phyloP scores from a whole-genome alignment of 176 grass and related monocot species.

The Chloris gayana region DNA sequence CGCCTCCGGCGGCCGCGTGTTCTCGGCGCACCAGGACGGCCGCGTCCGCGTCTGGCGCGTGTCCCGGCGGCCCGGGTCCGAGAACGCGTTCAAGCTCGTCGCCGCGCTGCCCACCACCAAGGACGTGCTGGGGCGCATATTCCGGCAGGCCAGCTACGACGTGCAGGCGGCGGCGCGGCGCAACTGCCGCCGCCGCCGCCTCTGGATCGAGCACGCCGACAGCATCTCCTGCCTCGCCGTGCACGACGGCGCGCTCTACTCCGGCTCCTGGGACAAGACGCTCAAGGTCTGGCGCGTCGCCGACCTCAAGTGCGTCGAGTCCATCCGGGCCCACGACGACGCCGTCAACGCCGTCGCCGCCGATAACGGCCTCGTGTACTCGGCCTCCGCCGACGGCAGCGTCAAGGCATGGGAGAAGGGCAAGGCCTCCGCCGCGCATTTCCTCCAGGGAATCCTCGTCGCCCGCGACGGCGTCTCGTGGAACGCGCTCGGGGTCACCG shows the following conservation, averaged over 20 bases:
- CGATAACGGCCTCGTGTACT: conserved; percentile 58
- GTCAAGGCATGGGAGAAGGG: conserved; percentile 80
- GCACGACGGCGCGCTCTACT: conserved; percentile 74
- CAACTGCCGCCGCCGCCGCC: conserved; percentile 46
- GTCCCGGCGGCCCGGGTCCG: conserved; percentile 54
- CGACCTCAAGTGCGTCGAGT: conserved; percentile 87
- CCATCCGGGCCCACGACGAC: conserved; percentile 91
- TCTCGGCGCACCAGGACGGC: conserved; percentile 93
- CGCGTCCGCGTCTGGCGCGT: conserved; percentile 89
- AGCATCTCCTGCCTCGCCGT: conserved; percentile 98
- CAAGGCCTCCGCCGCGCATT: conserved; percentile 39
- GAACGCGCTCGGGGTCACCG: conserved; percentile 62
- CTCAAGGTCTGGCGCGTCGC: conserved; percentile 88
- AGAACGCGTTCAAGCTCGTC: conserved; percentile 82
- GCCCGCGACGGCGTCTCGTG: conserved; percentile 62
- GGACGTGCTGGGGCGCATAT: conserved; percentile 67
- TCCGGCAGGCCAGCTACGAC: conserved; percentile 77
- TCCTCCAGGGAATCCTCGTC: conserved; percentile 52
- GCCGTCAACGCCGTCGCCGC: conserved; percentile 71
- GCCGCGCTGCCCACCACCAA: conserved; percentile 77
- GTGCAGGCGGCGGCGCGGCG: conserved; percentile 31
- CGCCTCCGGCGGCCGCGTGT: conserved; percentile 54
- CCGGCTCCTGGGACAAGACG: conserved; percentile 81
- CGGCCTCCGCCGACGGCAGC: conserved; percentile 78
- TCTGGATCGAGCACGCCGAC: conserved; percentile 98